Conservation (phyloP, 2,329 filamentous ascomycete species). For the Fusarium multiceps region DNA sequence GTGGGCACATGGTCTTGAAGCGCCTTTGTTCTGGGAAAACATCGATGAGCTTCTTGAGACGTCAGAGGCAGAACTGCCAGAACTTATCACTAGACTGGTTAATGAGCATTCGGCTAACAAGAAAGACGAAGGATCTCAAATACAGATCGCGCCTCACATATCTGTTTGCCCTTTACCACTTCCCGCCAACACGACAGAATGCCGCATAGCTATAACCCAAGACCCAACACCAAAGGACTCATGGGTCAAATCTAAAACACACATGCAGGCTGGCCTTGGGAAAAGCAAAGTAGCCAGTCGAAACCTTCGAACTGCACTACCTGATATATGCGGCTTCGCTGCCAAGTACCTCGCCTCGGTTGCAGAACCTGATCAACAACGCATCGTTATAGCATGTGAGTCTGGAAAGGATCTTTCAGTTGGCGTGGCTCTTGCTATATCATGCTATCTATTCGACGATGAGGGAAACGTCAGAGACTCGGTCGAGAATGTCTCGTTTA, state of each 20-base stretch:
- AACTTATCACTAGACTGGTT: slow-evolving; percentile 61
- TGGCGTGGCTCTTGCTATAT: slow-evolving; percentile 78
- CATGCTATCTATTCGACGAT: slow-evolving; percentile 78
- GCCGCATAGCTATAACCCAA: slow-evolving; percentile 58
- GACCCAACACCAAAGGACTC: slow-evolving; percentile 57
- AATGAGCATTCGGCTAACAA: slow-evolving; percentile 37
- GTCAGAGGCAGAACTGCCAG: slow-evolving; percentile 71
- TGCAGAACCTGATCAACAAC: slow-evolving; percentile 2
- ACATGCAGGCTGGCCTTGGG: slow-evolving; percentile 72
- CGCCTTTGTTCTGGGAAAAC: slow-evolving; percentile 82
- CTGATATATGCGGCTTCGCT: slow-evolving; percentile 69
- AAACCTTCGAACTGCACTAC: slow-evolving; percentile 79
- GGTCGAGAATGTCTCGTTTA: slow-evolving; percentile 56
- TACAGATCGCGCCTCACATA: slow-evolving; percentile 52
- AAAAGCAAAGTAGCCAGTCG: slow-evolving; percentile 83
- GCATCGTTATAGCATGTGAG: slow-evolving; percentile 74
- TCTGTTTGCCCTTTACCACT: slow-evolving; percentile 53
- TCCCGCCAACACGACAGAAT: slow-evolving; percentile 40
- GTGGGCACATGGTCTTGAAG: slow-evolving; percentile 86
- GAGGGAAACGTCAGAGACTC: slow-evolving; percentile 60
- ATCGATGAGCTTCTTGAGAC: slow-evolving; percentile 68
- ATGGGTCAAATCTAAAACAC: slow-evolving; percentile 52
- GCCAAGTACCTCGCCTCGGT: slow-evolving; percentile 50
- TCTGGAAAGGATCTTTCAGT: slow-evolving; percentile 84
- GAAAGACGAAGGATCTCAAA: slow-evolving; percentile 24